phyloP scores from a whole-genome alignment of 129 eudicot species.

The Flaveria sonorensis region DNA sequence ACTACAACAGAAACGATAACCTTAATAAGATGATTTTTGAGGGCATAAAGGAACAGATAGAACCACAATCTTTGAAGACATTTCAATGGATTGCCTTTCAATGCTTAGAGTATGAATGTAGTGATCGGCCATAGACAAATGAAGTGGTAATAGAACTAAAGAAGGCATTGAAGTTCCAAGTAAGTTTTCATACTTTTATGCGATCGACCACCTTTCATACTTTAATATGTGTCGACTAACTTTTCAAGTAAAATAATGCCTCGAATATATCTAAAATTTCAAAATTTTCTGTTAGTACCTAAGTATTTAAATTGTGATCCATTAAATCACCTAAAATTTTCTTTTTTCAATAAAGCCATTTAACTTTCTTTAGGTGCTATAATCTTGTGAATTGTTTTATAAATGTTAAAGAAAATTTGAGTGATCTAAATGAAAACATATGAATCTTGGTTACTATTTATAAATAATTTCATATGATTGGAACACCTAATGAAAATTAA shows the following conservation, averaged over 20 bases:
- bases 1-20: neutral
- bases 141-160: neutral
- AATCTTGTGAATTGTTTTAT: too few species aligned
- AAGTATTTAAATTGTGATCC: too few species aligned
- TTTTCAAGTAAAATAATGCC: neutral
- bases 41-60: neutral
- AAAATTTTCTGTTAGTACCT: too few species aligned
- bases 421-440: too few species aligned
- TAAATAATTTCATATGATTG: too few species aligned
- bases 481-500: too few species aligned
- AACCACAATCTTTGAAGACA: neutral
- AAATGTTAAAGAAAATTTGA: too few species aligned
- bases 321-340: too few species aligned
- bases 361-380: too few species aligned
- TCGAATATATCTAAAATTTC: neutral
- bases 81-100: neutral
- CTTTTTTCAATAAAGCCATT: too few species aligned
- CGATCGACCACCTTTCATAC: neutral
- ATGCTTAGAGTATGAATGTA: neutral
- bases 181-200: neutral
- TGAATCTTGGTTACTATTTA: too few species aligned
- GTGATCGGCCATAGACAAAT: neutral
- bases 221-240: neutral
- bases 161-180: neutral
- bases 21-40: neutral